Base-by-base conservation (phyloP, 371 early-diverging fungal genomes). In the Mortierella sp. region DNA sequence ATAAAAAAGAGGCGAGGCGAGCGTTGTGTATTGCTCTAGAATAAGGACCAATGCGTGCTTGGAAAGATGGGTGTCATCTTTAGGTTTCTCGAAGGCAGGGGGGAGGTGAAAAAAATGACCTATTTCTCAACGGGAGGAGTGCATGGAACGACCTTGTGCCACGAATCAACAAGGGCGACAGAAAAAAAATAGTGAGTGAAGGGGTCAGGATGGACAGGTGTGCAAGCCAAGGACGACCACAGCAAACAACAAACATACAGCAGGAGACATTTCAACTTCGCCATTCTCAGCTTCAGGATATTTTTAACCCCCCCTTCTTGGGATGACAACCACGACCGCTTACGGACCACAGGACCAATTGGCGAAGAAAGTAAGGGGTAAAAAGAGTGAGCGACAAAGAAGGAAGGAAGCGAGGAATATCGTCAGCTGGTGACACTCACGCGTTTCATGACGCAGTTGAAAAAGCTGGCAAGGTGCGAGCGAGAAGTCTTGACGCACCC, bases 381-480 rank as follows among this genome's bases (percentile, higher is more conserved):
- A 9, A 67, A 40, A 40, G 11, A 8, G 19, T 40, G 50, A 46
- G 50, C 50, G 11, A 50, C 2, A 40, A 40, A 6, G 2, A 40
- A 40, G 43, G 43, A 50, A 16, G 50, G 50, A 37, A 37, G 21
- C 21, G 40, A 67, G 8, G 43, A 67, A 24, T 19, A 13, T 34
- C 19, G 67, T 67, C 67, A 67, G 67, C 67, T 40, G 37, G 40
- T 67, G 67, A 67, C 11, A 37, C 67, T 40, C 67, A 67, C 40
- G 40, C 40, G 67, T 24, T 21, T 67, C 19, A 40, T 67, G 67
- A 67, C 67, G n/a, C 37, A 40, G 24, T 2, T 10, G 21, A 67
- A 40, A 40, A 61, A 61, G 9, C 14, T 14, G 50, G 50, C 16
- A 16, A 50, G 50, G 50, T 4, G 6, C 6, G 50, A 11, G 50